Percentiles rank a stretch among this genome's conserved stretches.
These are phyloP conservation scores for Hanseniaspora mollemarum DNA, from an alignment of 805 yeast genomes.

Conservation along the genomic window DNA sequence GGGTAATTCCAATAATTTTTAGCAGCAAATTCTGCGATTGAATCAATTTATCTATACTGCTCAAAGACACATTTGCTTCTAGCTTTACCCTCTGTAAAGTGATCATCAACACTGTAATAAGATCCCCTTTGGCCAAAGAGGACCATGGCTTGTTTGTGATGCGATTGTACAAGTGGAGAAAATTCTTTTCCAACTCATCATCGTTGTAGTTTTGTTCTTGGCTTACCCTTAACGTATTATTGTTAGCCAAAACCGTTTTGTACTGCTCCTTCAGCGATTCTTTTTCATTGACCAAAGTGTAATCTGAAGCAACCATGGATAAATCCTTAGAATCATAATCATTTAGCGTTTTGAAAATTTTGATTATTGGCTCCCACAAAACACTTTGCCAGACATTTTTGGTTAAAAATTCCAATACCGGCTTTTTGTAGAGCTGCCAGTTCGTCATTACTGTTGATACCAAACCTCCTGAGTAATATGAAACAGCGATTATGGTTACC, in stretches of 20 bases:
- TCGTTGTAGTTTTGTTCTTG: slow-evolving; percentile 16
- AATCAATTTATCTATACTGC: slow-evolving; percentile 79
- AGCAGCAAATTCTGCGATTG: slow-evolving; percentile 90
- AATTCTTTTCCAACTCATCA: slow-evolving; percentile 48
- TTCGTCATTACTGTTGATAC: background rate
- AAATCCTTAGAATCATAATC: slow-evolving; percentile 7
- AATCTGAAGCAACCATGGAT: slow-evolving; percentile 8
- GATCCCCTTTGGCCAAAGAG: slow-evolving; percentile 51
- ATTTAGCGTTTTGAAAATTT: slow-evolving; percentile 5
- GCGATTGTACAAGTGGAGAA: slow-evolving; percentile 69
- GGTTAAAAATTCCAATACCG: slow-evolving; percentile 4
- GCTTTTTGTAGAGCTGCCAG: slow-evolving; percentile 1
- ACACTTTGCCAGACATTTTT: slow-evolving; percentile 12
- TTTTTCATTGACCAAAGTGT: slow-evolving; percentile 61
- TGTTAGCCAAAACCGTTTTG: slow-evolving; percentile 37
- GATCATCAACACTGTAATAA: slow-evolving; percentile 66
- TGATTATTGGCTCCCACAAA: slow-evolving; percentile 5
- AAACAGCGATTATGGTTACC: slow-evolving; percentile 3
- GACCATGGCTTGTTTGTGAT: slow-evolving; percentile 61
- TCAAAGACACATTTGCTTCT: slow-evolving; percentile 81
- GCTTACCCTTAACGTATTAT: slow-evolving; percentile 19
- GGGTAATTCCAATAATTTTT: slow-evolving; percentile 81
- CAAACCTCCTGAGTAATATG: background rate
- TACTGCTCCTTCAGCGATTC: slow-evolving; percentile 69
- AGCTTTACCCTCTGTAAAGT: slow-evolving; percentile 95